Base-by-base conservation (phyloP, 352 stramenopile genomes). In the Globisporangium recalcitrans region DNA sequence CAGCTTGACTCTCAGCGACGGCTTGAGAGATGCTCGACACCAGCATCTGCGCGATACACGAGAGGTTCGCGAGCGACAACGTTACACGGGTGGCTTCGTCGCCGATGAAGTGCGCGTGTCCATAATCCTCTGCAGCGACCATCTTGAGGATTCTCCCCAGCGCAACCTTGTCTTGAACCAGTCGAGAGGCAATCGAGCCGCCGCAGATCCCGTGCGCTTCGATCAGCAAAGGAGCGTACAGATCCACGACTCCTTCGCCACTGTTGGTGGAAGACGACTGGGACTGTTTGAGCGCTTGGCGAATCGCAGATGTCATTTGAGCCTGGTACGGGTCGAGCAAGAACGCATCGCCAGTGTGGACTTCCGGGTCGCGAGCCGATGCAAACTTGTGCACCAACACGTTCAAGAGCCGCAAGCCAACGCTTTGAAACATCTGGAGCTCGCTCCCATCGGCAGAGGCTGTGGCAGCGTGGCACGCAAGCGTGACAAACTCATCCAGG, bases 401-500 rank as follows among this genome's bases (percentile, higher is more conserved):
- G 46, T 89, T 85, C 6, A 94, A 58, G 6, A 95, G 62, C 26
- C 72, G 78, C 60, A 94, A 63, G 0, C 87, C 87, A 38, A 75
- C 68, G 46, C 75, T 87, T 54, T 95, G 87, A 51, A 94, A 90
- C 59, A 89, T 86, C 32, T 88, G 74, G 1, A 94, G 67, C 61
- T 95, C 87, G 26, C 83, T 75, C 7, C 78, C 75, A 62, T 92
- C 82, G 9, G 73, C 72, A 4, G 83, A 93, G 9, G 82, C 74
- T 0, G 83, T 92, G 11, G 83, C 72, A 10, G 87, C 80, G 34
- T 95, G 83, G 48, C 87, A 95, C 4, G 84, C 75, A 24, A 95
- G 72, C 0, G 87, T 93, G 19, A 95, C 77, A 58, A 95, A 90
- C 74, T 95, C 87, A 49, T 95, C 87, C 61, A 95, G 34, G 65